Evolutionary conservation across 1,139 yeast species (phyloP).

Genomic region (Pichia sp.): DNA sequence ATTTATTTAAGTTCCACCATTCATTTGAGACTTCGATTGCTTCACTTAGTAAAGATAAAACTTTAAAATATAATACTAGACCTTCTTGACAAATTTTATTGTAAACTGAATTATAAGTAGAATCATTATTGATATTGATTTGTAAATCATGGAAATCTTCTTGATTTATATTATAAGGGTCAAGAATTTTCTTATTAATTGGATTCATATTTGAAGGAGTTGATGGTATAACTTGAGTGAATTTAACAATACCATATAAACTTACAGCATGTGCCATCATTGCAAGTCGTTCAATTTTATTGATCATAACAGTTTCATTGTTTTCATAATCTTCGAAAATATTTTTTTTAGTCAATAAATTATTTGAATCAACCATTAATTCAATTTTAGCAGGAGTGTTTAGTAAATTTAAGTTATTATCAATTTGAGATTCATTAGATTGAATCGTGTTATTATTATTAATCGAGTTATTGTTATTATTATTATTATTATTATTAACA

Average conservation of each 20-base stretch:
- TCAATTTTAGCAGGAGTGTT: neutral
- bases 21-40: conserved; percentile 80
- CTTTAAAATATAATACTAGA: conserved; percentile 72
- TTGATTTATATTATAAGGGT: neutral
- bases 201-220: conserved; percentile 48
- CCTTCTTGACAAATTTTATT: conserved; percentile 66
- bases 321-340: neutral
- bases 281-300: conserved; percentile 64
- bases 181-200: conserved; percentile 23
- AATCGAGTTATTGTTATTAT: neutral
- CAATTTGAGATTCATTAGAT: neutral
- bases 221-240: conserved; percentile 71
- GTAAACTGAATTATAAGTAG: conserved; percentile 13
- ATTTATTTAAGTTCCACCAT: conserved; percentile 69
- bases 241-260: conserved; percentile 86
- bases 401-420: neutral
- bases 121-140: neutral
- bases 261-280: conserved; percentile 88
- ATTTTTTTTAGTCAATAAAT: neutral
- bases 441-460: neutral
- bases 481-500: conserved; percentile 7
- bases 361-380: neutral
- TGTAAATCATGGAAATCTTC: conserved; percentile 16
- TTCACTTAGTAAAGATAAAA: conserved; percentile 69
- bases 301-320: conserved; percentile 27